Conservation (phyloP, 1,139 yeast genomes). For the Yamadazyma friedrichii region DNA sequence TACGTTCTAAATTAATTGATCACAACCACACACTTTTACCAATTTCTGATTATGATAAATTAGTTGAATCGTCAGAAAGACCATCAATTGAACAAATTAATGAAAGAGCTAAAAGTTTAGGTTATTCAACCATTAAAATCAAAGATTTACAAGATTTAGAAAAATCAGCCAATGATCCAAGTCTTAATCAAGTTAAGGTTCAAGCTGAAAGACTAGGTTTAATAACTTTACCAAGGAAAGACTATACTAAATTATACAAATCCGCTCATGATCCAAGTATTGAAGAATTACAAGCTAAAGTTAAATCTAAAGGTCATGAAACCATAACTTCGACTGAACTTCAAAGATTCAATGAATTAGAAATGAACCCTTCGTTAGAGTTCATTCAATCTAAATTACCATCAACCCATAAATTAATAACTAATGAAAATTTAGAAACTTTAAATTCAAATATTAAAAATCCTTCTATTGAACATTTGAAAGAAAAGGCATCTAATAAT, state of each 20-base stretch:
- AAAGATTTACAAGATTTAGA: conserved; percentile 20
- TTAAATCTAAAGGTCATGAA: conserved; percentile 17
- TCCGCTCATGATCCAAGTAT: conserved; percentile 34
- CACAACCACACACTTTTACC: conserved; percentile 17
- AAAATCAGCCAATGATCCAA: conserved; percentile 30
- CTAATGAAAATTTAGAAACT: conserved; percentile 10
- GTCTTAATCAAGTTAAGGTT: conserved; percentile 31
- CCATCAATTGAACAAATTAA: conserved; percentile 17
- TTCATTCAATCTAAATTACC: conserved; percentile 20
- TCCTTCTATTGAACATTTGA: conserved; percentile 22
- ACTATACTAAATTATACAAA: conserved; percentile 36
- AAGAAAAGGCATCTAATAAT: conserved; percentile 12
- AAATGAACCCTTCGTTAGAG: conserved; percentile 23
- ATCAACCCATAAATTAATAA: conserved; percentile 13
- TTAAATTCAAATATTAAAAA: conserved; percentile 14
- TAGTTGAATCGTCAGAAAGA: conserved; percentile 16
- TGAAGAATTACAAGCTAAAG: conserved; percentile 22
- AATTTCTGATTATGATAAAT: conserved; percentile 16
- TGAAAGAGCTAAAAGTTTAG: conserved; percentile 13
- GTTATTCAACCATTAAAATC: conserved; percentile 12
- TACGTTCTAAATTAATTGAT: conserved; percentile 19
- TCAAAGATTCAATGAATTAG: conserved; percentile 12
- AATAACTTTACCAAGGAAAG: conserved; percentile 32
- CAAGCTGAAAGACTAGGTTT: conserved; percentile 38
- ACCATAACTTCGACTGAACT: conserved; percentile 12